Percentiles rank a stretch among this genome's conserved stretches.
These are phyloP conservation scores for Tuber microsphaerosporum DNA, from an alignment of 495 filamentous ascomycete species.

Conservation along the genomic window DNA sequence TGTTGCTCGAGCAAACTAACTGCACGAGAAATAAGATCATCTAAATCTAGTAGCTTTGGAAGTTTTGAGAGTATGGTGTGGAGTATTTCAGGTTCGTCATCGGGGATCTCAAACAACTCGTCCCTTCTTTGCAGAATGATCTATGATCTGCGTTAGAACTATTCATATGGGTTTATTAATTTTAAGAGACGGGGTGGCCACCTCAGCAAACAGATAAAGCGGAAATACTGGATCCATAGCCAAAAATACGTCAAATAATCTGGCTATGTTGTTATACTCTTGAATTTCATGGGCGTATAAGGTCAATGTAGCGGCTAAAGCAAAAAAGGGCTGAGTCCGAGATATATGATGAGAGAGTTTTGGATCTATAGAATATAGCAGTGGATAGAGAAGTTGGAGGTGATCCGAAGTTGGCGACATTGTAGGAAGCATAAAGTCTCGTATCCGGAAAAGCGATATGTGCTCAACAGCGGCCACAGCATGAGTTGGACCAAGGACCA, in stretches of 20 bases:
- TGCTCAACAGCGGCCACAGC: conserved; percentile 56
- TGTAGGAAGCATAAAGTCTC: conserved; percentile 94
- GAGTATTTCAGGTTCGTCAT: conserved; percentile 88
- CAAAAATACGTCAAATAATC: conserved; percentile 84
- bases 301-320: conserved; percentile 79
- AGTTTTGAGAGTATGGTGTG: conserved; percentile 83
- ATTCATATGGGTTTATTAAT: conserved; percentile 7
- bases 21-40: conserved; percentile 62
- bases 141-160: conserved; percentile 42
- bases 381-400: conserved; percentile 72
- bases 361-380: conserved; percentile 63
- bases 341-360: conserved; percentile 64
- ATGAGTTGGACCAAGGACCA: conserved; percentile 62
- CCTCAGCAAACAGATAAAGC: conserved; percentile 77
- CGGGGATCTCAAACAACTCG: conserved; percentile 72
- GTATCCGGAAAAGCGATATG: conserved; percentile 79
- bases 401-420: conserved; percentile 75
- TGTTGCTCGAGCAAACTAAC: conserved; percentile 54
- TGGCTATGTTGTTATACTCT: conserved; percentile 74
- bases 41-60: conserved; percentile 74
- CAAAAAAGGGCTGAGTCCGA: conserved; percentile 79
- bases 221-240: conserved; percentile 76
- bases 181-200: conserved; percentile 22
- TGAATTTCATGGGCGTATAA: conserved; percentile 94
- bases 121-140: conserved; percentile 71